Conservation (phyloP, 768 basidiomycete species). For the Termitomyces sp. region DNA sequence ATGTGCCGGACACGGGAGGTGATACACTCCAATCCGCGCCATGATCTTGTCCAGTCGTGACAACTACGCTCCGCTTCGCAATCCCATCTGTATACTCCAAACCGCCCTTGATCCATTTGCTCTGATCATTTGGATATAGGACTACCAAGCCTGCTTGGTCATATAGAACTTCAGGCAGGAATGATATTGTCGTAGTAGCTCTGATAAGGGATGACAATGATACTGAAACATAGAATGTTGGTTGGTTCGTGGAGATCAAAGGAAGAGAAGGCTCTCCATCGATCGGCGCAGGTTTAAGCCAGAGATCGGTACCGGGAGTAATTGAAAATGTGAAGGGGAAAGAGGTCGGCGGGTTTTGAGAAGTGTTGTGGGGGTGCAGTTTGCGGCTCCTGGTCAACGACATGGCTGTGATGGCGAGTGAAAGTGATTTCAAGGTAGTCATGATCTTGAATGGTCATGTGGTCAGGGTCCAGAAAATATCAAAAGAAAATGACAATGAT, state of each 20-base stretch:
- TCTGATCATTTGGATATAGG: conserved; percentile 7
- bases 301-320: conserved; percentile 13
- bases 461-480: no score
- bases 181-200: conserved; percentile 11
- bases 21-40: conserved; percentile 15
- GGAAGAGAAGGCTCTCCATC: conserved; percentile 9
- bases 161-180: conserved; percentile 9
- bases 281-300: conserved; percentile 14
- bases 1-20: conserved; percentile 5
- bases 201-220: conserved; percentile 7
- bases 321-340: conserved; percentile 12
- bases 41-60: conserved; percentile 5
- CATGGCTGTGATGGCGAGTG: background rate
- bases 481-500: no score
- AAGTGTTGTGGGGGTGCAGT: conserved; percentile 7
- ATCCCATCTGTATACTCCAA: conserved; percentile 12
- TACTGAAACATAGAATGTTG: conserved; percentile 10
- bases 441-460: background rate
- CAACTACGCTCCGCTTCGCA: conserved; percentile 13
- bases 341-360: conserved; percentile 10
- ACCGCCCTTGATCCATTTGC: conserved; percentile 15
- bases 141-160: conserved; percentile 12
- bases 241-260: conserved; percentile 8
- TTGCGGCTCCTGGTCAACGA: background rate
- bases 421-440: background rate